A percentile compares a stretch with the other conserved stretches of the same genome.
phyloP scores from a whole-genome alignment of 2,329 filamentous ascomycete species.

The Thielaviopsis punctulata region DNA sequence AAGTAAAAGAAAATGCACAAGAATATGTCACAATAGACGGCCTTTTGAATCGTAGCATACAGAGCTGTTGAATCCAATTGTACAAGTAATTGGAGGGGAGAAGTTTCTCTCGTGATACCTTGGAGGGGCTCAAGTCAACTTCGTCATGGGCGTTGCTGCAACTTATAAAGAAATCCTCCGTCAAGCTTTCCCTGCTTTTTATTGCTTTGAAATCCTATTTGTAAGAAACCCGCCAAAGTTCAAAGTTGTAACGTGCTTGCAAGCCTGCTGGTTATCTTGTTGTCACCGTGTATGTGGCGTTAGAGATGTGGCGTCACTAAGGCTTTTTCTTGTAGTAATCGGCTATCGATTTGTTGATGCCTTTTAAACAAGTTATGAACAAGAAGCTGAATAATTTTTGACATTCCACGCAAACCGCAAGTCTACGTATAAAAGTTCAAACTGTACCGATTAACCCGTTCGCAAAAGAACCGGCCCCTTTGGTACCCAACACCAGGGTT shows the following conservation, averaged over 20 bases:
- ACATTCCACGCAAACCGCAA: not conserved
- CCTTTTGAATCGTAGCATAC: not conserved
- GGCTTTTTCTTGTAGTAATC: not conserved
- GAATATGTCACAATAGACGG: not conserved
- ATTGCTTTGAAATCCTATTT: slow-evolving; percentile 22
- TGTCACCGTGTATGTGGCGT: not conserved
- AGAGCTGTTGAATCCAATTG: not conserved
- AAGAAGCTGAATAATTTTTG: not conserved
- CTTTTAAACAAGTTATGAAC: too few relatives aligned
- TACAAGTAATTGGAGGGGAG: not conserved
- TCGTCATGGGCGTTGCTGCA: not conserved
- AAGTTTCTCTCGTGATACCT: not conserved
- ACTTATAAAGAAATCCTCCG: not conserved
- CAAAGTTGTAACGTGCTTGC: too few relatives aligned
- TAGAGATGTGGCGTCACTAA: not conserved
- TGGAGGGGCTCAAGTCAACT: not conserved
- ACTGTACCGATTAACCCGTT: too few relatives aligned
- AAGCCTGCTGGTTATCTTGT: too few relatives aligned
- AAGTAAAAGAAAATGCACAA: not conserved
- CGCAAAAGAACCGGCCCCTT: too few relatives aligned
- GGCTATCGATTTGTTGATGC: too few relatives aligned
- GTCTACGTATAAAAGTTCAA: not conserved
- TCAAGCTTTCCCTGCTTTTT: not conserved
- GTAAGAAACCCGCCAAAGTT: not conserved
- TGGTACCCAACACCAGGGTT: too few relatives aligned